Evolutionary conservation across 495 filamentous ascomycete species (phyloP), one percentile per base, ranked within the genome.

Genomic region (Daldinia decipiens): DNA sequence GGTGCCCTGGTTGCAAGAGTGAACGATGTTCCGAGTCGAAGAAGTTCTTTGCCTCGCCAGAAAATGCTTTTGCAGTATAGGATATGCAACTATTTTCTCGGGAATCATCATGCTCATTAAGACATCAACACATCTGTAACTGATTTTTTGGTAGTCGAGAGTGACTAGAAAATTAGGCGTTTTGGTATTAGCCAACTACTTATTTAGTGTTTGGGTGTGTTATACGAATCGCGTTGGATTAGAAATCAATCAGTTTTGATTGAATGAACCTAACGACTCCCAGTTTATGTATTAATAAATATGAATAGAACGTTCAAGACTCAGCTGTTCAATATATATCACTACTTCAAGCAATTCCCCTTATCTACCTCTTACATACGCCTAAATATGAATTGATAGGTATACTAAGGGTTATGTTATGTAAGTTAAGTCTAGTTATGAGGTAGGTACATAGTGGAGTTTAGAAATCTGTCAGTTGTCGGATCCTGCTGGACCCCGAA

Each of bases 1-100:
- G 96, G 73, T 99, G 96, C 82, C 96, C 97, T 26, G 93, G 92
- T 21, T 99, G 96, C 81, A 93, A 87, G 75, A 98, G 91, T 77
- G 94, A 97, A 74, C 84, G 91, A 72, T 99, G 96, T 81, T 74
- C 89, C 74, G 93, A 92, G 80, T 92, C 93, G 62, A 99, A 98
- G 83, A 92, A 92, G 80, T 97, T 97, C 82, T 96, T 97, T 78
- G 88, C 87, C n/a, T 85, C 85, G 3, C 81, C 84, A 71, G 70
- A 80, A 56, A 75, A 76, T 76, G 31, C 70, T 1, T 60, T 73
- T 26, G 72, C 61, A 3, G 63, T 70, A 39, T 76, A 70, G 54
- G 19, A 32, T 27, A 34, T 1, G n/a, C 29, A 36, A n/a, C 1
- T 38, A 6, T 34, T 53, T 27, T 53, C 24, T 50, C 34, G 32